These are phyloP conservation scores for Cutaneotrichosporon cavernicola DNA, from an alignment of 1,284 basidiomycete genomes.

Conservation along the genomic window DNA sequence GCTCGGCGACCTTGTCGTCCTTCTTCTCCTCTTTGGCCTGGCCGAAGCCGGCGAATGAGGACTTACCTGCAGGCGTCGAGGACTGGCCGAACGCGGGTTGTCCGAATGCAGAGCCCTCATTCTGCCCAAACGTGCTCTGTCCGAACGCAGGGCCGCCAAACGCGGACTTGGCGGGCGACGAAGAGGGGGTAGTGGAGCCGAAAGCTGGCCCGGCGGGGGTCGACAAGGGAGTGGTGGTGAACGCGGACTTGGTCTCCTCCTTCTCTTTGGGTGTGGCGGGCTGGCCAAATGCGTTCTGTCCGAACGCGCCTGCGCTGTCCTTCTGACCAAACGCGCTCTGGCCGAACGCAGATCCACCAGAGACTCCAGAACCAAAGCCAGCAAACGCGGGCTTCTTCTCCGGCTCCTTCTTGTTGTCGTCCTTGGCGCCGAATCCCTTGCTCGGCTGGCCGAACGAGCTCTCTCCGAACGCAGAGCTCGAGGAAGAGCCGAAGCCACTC, in stretches of 20 bases:
- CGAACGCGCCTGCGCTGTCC: conserved; percentile 16
- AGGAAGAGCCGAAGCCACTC: too few species aligned
- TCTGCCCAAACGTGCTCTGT: conserved; percentile 15
- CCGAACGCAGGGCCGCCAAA: conserved; percentile 20
- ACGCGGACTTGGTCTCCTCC: neutral
- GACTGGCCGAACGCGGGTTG: conserved; percentile 25
- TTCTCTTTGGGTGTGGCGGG: neutral
- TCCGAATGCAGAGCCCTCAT: conserved; percentile 4
- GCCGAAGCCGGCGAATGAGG: conserved; percentile 31
- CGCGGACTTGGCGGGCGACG: conserved; percentile 11
- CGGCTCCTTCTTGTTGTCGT: neutral
- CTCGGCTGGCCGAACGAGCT: conserved; percentile 16
- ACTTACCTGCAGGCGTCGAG: neutral
- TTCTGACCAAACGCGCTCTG: conserved; percentile 15
- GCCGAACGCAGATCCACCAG: conserved; percentile 17
- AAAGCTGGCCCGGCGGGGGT: neutral
- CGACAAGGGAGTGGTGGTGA: neutral
- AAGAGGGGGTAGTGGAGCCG: conserved; percentile 12
- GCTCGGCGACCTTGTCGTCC: neutral
- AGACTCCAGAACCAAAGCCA: conserved; percentile 10
- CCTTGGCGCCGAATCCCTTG: neutral
- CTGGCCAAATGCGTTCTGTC: conserved; percentile 21
- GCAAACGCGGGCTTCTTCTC: conserved; percentile 15
- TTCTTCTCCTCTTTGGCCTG: conserved; percentile 7
- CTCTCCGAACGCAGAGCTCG: conserved; percentile 17